Evolutionary conservation across 768 basidiomycete species (phyloP).

Genomic region (Cystobasidium ongulense): DNA sequence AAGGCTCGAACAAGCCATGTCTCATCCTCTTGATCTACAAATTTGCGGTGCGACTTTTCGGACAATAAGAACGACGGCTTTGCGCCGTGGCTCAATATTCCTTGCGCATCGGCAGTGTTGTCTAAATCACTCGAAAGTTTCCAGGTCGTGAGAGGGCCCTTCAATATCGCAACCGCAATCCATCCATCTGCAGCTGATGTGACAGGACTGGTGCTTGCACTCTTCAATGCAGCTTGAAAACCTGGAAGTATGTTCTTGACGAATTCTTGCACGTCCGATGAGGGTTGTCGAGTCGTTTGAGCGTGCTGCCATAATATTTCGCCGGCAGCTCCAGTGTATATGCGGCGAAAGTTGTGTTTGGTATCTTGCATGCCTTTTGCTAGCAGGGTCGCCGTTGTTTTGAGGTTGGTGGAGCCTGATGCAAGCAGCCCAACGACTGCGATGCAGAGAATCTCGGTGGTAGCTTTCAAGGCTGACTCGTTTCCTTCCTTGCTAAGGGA

Average conservation of each 20-base stretch:
- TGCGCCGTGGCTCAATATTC: conserved; percentile 47
- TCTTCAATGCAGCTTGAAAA: conserved; percentile 65
- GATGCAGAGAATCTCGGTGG: conserved; percentile 53
- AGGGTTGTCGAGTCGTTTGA: conserved; percentile 43
- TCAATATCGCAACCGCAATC: conserved; percentile 60
- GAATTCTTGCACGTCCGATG: conserved; percentile 51
- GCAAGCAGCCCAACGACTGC: conserved; percentile 56
- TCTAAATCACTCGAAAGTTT: conserved; percentile 45
- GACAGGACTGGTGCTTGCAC: conserved; percentile 52
- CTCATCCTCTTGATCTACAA: conserved; percentile 57
- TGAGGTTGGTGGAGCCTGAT: background rate
- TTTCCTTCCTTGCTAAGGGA: conserved; percentile 67
- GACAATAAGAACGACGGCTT: conserved; percentile 81
- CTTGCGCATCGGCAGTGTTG: conserved; percentile 41
- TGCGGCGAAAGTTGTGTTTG: conserved; percentile 58
- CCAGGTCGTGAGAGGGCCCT: conserved; percentile 53
- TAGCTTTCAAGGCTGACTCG: conserved; percentile 56
- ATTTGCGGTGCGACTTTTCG: conserved; percentile 77
- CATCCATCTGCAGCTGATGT: conserved; percentile 71
- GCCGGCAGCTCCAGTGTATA: conserved; percentile 61
- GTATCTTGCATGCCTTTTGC: conserved; percentile 63
- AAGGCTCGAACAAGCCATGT: conserved; percentile 66
- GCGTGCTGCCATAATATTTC: conserved; percentile 50
- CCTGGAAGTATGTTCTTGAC: conserved; percentile 55
- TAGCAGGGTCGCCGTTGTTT: conserved; percentile 47